Evolutionary conservation across 129 eudicot genomes (phyloP), one percentile per base, ranked within the genome.

Genomic region (Apium graveolens): DNA sequence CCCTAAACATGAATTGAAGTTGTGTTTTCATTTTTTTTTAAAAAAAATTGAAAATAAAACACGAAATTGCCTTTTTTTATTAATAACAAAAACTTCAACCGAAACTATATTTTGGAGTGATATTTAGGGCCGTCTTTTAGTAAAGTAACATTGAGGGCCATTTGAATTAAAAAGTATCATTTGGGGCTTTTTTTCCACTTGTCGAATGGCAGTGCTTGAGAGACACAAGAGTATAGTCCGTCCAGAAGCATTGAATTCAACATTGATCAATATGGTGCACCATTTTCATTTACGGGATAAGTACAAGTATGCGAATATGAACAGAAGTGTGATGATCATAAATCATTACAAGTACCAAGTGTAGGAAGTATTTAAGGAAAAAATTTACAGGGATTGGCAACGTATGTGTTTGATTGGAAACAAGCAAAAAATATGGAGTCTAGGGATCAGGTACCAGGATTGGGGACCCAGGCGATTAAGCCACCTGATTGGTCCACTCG

Each of bases 321-420:
- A 79, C 27, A 81, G 85, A 39, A 78, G 78, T 60, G 70, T 72
- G 73, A 26, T 89, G 86, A 92, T 93, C 76, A 87, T 93, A 44
- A 93, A 93, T 78, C 98, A 93, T 77, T 93, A 93, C 79, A 93
- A 93, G 86, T 93, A 82, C 86, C 98, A 93, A 82, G 96, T 90
- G n/a, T 93, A 96, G 96, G 87, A 88, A 14, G 96, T 88, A 34
- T 92, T 92, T 55, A 88, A 89, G 83, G 93, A 88, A 80, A 93
- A 93, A 80, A 90, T 93, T 42, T 80, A 88, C 26, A 87, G 96
- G 81, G 98, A 72, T 96, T 87, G 76, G 90, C 98, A 3, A 83
- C 98, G 2, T 90, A 93, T 76, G 98, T 93, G 51, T 68, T 88
- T 16, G 98, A 93, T 86, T 93, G 98, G 98, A 89, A 84, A 20